Evolutionary conservation across 805 yeast species (phyloP), one percentile per base, ranked within the genome.

Genomic region (Pichia phayaonensis): DNA sequence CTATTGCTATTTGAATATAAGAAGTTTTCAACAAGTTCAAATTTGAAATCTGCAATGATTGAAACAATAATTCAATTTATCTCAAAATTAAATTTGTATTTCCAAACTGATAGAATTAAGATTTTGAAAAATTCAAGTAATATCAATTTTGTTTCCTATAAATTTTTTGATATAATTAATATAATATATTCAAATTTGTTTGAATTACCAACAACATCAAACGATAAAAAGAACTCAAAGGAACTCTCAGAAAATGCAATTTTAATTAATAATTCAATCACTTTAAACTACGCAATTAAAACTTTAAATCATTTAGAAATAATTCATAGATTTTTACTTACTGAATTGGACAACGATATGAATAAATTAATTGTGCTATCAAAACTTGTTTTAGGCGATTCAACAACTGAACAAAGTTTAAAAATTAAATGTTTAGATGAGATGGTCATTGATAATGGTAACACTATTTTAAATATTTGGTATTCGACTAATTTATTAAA

Each of bases 321-420:
- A 11, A 49, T 68, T n/a, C 68, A 63, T 48, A 40, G 50, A 16
- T 63, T 64, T 24, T 46, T 67, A 21, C 51, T 66, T 18, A 55
- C 56, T 18, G 69, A 67, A 47, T 49, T 67, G 1, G 70, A 61
- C 39, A 63, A 68, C 26, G 72, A 69, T 47, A 54, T 59, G 41
- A 68, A 69, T 40, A 61, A 64, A 48, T 54, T 67, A 44, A 67
- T 67, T n/a, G 48, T 63, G 44, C 45, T 66, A 24, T 59, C 61
- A 16, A 64, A 61, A 29, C 12, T 65, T 2, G 52, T 58, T n/a
- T 50, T 61, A 22, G 59, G 59, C 12, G 50, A 56, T 34, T 41
- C 47, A 29, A 22, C 45, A 11, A 40, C 24, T 21, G 47, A 40
- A 12, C 43, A 46, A 12, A 38, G 42, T 18, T 31, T 60, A 8